Evolutionary conservation across 2,329 filamentous ascomycete species (phyloP).

Genomic region (Fusarium poae): DNA sequence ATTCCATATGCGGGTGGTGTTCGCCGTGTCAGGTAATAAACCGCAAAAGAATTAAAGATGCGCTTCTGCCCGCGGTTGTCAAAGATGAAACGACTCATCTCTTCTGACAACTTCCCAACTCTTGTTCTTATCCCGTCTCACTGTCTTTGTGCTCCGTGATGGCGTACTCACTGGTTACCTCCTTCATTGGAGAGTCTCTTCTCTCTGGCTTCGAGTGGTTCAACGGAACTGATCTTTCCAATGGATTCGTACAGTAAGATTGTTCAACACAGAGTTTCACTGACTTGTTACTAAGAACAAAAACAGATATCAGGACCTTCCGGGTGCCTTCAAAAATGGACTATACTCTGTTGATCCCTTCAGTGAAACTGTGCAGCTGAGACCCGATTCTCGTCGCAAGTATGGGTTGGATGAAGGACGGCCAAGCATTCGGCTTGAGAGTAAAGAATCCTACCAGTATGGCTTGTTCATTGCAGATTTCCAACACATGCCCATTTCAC

Average conservation of each 20-base stretch:
- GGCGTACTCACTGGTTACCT: conserved; percentile 59
- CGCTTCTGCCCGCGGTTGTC: conserved; percentile 20
- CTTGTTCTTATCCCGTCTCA: conserved; percentile 20
- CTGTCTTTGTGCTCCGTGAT: conserved; percentile 42
- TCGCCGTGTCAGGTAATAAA: conserved; percentile 22
- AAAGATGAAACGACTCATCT: conserved; percentile 19
- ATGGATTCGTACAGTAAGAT: conserved; percentile 76
- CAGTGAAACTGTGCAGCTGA: conserved; percentile 60
- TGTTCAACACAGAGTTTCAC: conserved; percentile 41
- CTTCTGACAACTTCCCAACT: conserved; percentile 11
- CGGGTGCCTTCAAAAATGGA: conserved; percentile 55
- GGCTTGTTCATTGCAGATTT: conserved; percentile 80
- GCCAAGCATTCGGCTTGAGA: conserved; percentile 75
- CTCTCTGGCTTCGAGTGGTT: conserved; percentile 65
- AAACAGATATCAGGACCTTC: conserved; percentile 59
- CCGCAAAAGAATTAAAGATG: conserved; percentile 41
- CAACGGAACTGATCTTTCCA: conserved; percentile 69
- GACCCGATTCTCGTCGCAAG: conserved; percentile 59
- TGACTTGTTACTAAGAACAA: conserved; percentile 24
- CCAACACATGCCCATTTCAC: conserved; percentile 77
- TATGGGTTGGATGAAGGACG: conserved; percentile 59
- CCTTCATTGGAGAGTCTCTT: conserved; percentile 59
- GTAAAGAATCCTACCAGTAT: conserved; percentile 71
- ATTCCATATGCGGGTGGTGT: conserved; percentile 39
- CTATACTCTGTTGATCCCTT: conserved; percentile 59